Conservation (phyloP, 305 asterid genomes). For the Fraxinus paxiana region DNA sequence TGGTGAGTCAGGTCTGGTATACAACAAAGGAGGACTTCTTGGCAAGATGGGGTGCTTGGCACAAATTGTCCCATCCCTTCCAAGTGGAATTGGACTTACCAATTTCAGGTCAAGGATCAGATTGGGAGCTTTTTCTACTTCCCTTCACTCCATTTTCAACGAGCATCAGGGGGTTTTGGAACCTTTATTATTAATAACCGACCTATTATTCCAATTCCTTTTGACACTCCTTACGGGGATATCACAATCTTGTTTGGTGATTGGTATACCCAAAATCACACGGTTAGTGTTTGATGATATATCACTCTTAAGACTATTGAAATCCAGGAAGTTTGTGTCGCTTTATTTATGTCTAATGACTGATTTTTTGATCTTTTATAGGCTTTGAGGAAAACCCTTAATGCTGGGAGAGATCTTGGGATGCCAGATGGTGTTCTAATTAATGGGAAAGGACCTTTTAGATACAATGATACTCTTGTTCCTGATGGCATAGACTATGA, state of each 20-base stretch:
- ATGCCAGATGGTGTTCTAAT: constrained; percentile 85
- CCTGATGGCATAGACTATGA: constrained; percentile 67
- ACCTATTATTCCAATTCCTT: constrained; percentile 65
- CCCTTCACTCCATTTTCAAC: constrained; percentile 87
- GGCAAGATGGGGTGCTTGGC: constrained; percentile 95
- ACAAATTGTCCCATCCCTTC: constrained; percentile 95
- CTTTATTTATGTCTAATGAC: background rate
- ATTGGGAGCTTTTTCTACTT: constrained; percentile 90
- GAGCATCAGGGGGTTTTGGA: constrained; percentile 89
- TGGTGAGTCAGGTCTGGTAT: constrained; percentile 70
- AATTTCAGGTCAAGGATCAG: constrained; percentile 95
- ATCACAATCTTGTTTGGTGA: constrained; percentile 80
- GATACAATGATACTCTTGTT: constrained; percentile 71
- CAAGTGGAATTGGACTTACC: constrained; percentile 95
- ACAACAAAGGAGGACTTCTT: constrained; percentile 75
- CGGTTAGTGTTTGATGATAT: constrained; percentile 44
- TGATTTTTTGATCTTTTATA: constrained; percentile 22
- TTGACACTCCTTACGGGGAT: constrained; percentile 79
- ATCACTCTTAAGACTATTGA: background rate
- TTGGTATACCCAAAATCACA: constrained; percentile 85
- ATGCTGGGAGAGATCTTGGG: constrained; percentile 70
- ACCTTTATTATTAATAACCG: constrained; percentile 63
- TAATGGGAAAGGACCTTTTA: constrained; percentile 81
- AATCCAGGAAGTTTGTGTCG: constrained; percentile 3
- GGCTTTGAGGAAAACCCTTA: constrained; percentile 67